Conservation (phyloP, 1,284 basidiomycete species). For the Cystobasidiaceae sp. region DNA sequence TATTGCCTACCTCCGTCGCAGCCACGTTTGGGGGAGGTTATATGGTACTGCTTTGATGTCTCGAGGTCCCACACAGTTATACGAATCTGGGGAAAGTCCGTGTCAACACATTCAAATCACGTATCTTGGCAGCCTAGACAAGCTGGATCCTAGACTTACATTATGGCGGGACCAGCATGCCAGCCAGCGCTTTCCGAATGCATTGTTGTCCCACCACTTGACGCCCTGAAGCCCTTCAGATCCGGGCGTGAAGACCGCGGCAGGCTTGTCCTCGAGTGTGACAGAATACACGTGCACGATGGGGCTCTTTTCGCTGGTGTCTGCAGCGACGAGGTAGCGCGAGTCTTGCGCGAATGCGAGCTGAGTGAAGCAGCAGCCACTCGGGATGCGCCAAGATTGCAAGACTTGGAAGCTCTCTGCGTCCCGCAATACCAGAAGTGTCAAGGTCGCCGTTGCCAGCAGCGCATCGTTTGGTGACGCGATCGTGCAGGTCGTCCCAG, state of each 20-base stretch:
- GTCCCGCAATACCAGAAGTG: conserved; percentile 20
- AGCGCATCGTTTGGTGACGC: conserved; percentile 1
- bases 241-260: conserved; percentile 12
- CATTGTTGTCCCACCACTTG: conserved; percentile 12
- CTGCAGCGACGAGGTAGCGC: conserved; percentile 11
- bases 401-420: conserved; percentile 27
- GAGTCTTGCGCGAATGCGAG: conserved; percentile 15
- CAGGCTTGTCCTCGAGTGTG: background rate
- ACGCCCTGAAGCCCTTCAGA: conserved; percentile 23
- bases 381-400: conserved; percentile 10
- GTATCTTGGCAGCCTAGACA: background rate
- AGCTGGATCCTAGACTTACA: background rate
- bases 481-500: conserved; percentile 1
- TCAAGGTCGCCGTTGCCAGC: background rate
- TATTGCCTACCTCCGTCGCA: conserved; percentile 14
- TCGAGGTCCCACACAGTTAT: conserved; percentile 35
- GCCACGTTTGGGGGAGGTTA: conserved; percentile 34
- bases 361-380: background rate
- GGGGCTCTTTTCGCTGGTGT: background rate
- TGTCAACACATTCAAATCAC: background rate
- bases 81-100: conserved; percentile 28
- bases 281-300: conserved; percentile 13
- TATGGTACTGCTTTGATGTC: conserved; percentile 22
- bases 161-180: conserved; percentile 21
- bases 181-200: conserved; percentile 2